Evolutionary conservation across 495 filamentous ascomycete species (phyloP).

Genomic region (Penicillium nucicola): DNA sequence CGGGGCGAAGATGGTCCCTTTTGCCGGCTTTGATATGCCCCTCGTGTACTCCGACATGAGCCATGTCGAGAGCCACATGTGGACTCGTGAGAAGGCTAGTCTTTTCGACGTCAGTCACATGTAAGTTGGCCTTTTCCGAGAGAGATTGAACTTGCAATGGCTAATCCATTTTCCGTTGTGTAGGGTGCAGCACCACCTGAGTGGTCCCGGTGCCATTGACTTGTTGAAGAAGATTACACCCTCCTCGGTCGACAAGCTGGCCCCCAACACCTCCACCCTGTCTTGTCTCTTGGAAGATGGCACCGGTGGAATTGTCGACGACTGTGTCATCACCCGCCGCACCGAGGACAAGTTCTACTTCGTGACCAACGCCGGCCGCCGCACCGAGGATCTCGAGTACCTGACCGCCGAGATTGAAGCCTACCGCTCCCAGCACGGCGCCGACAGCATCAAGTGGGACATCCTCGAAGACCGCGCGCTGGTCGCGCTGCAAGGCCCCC

Average conservation of each 20-base stretch:
- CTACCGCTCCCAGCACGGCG: conserved; percentile 44
- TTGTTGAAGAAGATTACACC: conserved; percentile 84
- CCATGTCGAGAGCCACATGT: conserved; percentile 77
- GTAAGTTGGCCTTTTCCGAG: conserved; percentile 26
- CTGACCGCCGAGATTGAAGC: conserved; percentile 59
- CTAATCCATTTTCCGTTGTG: conserved; percentile 7
- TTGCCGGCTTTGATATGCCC: conserved; percentile 91
- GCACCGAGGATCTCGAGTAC: conserved; percentile 80
- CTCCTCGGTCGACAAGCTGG: conserved; percentile 55
- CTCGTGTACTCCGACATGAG: conserved; percentile 76
- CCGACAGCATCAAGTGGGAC: conserved; percentile 61
- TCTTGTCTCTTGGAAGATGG: conserved; percentile 73
- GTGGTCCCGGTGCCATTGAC: conserved; percentile 69
- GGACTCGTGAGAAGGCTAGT: conserved; percentile 81
- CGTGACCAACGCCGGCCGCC: conserved; percentile 93
- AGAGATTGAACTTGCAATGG: neutral
- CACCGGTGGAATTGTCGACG: conserved; percentile 90
- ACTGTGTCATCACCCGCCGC: conserved; percentile 81
- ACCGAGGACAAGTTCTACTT: conserved; percentile 74
- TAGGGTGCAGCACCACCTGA: conserved; percentile 69
- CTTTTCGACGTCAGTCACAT: conserved; percentile 79
- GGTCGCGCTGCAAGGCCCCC: conserved; percentile 85
- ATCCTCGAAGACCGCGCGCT: conserved; percentile 65
- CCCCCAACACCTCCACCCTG: conserved; percentile 65
- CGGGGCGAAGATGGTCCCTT: conserved; percentile 95